These are phyloP conservation scores for Ceratocystis destructans DNA, from an alignment of 2,329 filamentous ascomycete species.

Conservation along the genomic window DNA sequence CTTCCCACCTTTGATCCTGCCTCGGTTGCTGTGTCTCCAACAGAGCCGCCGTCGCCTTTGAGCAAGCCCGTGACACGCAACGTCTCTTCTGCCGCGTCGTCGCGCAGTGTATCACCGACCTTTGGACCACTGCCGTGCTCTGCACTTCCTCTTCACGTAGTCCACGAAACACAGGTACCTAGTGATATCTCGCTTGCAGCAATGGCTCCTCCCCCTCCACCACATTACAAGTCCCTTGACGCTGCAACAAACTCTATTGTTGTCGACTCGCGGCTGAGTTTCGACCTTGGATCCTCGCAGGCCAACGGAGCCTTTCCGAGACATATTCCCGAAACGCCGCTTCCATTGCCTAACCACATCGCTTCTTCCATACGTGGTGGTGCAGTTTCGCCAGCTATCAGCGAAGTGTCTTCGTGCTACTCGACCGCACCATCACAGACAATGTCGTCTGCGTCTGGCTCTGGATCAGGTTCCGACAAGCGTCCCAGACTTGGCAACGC, in stretches of 20 bases:
- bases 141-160: neutral
- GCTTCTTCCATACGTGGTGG: neutral
- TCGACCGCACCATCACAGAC: constrained; percentile 7
- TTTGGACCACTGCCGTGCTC: constrained; percentile 4
- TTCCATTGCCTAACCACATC: constrained; percentile 6
- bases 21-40: neutral
- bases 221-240: constrained; percentile 1
- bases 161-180: neutral
- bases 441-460: neutral
- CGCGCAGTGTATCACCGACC: neutral
- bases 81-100: neutral
- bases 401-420: constrained; percentile 12
- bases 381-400: constrained; percentile 9
- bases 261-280: constrained; percentile 15
- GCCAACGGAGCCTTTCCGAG: neutral
- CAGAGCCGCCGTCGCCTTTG: neutral
- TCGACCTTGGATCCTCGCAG: constrained; percentile 9
- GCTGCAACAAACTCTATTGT: constrained; percentile 13
- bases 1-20: constrained; percentile 3
- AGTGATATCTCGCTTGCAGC: neutral
- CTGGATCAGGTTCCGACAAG: neutral
- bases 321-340: neutral
- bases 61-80: neutral
- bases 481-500: neutral
- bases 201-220: constrained; percentile 5